These are phyloP conservation scores for Tulasnella sp. DNA, from an alignment of 768 basidiomycete species.

Conservation along the genomic window DNA sequence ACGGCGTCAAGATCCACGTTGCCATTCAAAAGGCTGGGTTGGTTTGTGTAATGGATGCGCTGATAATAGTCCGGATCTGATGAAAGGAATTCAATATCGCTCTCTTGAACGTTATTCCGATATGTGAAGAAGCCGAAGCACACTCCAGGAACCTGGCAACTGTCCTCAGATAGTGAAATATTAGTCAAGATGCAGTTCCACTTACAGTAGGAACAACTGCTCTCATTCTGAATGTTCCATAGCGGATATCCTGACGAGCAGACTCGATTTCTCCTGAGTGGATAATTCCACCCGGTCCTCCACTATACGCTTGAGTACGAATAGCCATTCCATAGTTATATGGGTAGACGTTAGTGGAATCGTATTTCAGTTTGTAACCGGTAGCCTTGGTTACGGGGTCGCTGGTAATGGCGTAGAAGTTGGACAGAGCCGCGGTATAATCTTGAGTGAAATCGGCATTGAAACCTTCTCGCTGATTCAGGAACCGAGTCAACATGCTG, in stretches of 20 bases:
- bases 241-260: conserved; percentile 9
- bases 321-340: conserved; percentile 17
- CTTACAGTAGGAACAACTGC: conserved; percentile 16
- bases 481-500: not conserved
- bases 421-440: conserved; percentile 5
- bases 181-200: too few species aligned
- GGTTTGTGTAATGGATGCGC: conserved; percentile 18
- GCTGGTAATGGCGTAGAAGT: conserved; percentile 3
- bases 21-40: conserved; percentile 17
- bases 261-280: conserved; percentile 16
- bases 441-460: conserved; percentile 14
- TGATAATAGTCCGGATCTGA: conserved; percentile 17
- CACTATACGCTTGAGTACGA: conserved; percentile 15
- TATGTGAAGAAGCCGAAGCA: conserved; percentile 19
- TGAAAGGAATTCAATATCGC: conserved; percentile 18
- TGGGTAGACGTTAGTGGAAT: not conserved
- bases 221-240: conserved; percentile 19
- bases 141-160: not conserved
- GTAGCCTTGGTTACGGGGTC: not conserved
- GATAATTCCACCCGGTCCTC: conserved; percentile 15
- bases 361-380: not conserved
- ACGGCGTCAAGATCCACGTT: conserved; percentile 15
- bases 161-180: not conserved
- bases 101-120: conserved; percentile 6
- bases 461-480: conserved; percentile 17